Conservation (phyloP, 2,329 filamentous ascomycete species). For the Cordyceps tenuipes region DNA sequence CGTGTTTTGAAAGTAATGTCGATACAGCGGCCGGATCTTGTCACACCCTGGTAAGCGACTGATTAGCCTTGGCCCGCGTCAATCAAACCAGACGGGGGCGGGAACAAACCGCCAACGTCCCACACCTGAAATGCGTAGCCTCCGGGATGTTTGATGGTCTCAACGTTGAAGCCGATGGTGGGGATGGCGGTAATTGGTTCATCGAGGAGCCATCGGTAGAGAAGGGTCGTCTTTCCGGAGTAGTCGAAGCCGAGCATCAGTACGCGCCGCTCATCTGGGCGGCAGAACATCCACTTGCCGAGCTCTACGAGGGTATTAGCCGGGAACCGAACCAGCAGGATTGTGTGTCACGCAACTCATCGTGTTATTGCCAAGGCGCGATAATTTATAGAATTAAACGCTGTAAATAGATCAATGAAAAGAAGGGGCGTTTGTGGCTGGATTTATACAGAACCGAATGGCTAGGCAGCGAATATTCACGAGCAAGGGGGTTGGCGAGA, state of each 20-base stretch:
- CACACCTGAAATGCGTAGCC: slow-evolving; percentile 19
- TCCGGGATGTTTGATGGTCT: slow-evolving; percentile 47
- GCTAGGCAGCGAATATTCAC: not conserved
- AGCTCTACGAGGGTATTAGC: not conserved
- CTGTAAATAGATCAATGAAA: not conserved
- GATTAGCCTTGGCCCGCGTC: not conserved
- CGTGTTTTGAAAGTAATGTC: slow-evolving; percentile 19
- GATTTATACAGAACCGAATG: not conserved
- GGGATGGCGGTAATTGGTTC: slow-evolving; percentile 91
- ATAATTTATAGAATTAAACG: not conserved
- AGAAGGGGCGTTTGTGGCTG: not conserved
- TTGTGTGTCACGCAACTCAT: not conserved
- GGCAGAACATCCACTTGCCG: slow-evolving; percentile 1
- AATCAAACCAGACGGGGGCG: not conserved
- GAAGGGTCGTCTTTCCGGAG: slow-evolving; percentile 65
- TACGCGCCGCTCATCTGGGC: not conserved
- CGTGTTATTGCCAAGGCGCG: not conserved
- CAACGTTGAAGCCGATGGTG: slow-evolving; percentile 92
- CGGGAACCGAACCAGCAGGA: too few species aligned
- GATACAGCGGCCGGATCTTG: slow-evolving; percentile 19
- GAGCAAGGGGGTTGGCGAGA: not conserved
- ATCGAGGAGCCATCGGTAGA: slow-evolving; percentile 80
- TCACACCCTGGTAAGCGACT: slow-evolving; percentile 18
- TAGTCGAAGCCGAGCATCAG: not conserved
- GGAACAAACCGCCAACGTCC: slow-evolving; percentile 21